Evolutionary conservation across 31 red algal species (phyloP).

Genomic region (Endocladia muricata): DNA sequence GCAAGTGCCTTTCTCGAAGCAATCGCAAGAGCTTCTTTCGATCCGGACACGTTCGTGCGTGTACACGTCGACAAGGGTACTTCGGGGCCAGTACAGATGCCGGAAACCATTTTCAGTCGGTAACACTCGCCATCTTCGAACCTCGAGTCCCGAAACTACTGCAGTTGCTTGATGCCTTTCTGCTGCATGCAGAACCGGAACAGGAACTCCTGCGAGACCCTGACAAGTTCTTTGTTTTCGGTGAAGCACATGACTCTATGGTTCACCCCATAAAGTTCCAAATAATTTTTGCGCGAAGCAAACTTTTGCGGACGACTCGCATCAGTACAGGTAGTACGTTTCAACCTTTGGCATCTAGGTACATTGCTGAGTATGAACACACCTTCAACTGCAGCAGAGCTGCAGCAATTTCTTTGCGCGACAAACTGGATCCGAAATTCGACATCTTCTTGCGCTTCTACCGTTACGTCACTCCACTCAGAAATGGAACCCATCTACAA

Average conservation of each 20-base stretch:
- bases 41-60: constrained; percentile 26
- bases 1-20: constrained; percentile 17
- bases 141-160: background rate
- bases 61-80: background rate
- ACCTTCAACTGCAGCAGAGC: background rate
- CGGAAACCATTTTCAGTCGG: constrained; percentile 20
- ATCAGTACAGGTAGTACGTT: background rate
- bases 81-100: constrained; percentile 14
- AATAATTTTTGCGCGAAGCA: constrained; percentile 7
- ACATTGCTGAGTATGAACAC: constrained; percentile 10
- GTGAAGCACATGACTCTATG: background rate
- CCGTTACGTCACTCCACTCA: background rate
- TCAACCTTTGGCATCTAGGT: background rate
- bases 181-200: constrained; percentile 5
- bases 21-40: constrained; percentile 28
- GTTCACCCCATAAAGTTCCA: background rate
- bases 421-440: constrained; percentile 7
- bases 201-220: background rate
- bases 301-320: constrained; percentile 3
- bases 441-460: background rate
- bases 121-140: background rate
- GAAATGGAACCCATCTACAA: background rate
- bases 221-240: background rate
- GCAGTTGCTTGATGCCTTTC: constrained; percentile 22
- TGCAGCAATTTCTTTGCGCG: constrained; percentile 22